These are phyloP conservation scores for Mycena olivaceomarginata DNA, from an alignment of 768 basidiomycete genomes.

Conservation along the genomic window DNA sequence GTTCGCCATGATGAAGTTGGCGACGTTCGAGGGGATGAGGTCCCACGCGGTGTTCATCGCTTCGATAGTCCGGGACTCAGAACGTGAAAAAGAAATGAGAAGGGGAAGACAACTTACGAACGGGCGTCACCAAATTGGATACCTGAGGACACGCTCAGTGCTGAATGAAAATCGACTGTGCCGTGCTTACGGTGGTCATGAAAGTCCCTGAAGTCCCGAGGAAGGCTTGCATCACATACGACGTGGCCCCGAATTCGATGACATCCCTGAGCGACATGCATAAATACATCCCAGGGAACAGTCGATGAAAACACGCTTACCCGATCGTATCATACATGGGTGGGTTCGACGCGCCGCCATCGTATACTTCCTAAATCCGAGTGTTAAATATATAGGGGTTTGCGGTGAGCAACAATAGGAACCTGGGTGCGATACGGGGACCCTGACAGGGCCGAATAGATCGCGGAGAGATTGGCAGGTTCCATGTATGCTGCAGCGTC, in stretches of 20 bases:
- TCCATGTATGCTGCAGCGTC: conserved; percentile 34
- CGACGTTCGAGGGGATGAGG: conserved; percentile 28
- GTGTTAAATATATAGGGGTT: conserved; percentile 12
- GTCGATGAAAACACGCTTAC: conserved; percentile 22
- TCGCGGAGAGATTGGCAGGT: conserved; percentile 29
- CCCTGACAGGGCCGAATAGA: conserved; percentile 36
- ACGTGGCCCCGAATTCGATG: conserved; percentile 36
- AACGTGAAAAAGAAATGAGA: conserved; percentile 1
- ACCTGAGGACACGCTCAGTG: conserved; percentile 29
- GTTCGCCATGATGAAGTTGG: conserved; percentile 38
- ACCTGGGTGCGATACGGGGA: conserved; percentile 37
- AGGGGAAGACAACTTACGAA: conserved; percentile 21
- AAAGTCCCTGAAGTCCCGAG: conserved; percentile 33
- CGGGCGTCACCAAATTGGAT: conserved; percentile 33
- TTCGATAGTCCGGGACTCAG: conserved; percentile 21
- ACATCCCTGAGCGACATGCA: conserved; percentile 31
- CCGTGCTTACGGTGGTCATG: conserved; percentile 35
- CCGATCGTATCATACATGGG: conserved; percentile 36
- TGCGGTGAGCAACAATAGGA: conserved; percentile 16
- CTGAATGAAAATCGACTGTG: conserved; percentile 14
- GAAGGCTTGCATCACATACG: conserved; percentile 35
- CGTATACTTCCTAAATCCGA: conserved; percentile 30
- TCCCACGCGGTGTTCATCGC: conserved; percentile 39
- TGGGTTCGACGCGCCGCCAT: conserved; percentile 34
- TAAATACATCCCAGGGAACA: conserved; percentile 15